Evolutionary conservation across 352 stramenopile genomes (phyloP), one percentile per base, ranked within the genome.

Genomic region (Pythium aquatile): DNA sequence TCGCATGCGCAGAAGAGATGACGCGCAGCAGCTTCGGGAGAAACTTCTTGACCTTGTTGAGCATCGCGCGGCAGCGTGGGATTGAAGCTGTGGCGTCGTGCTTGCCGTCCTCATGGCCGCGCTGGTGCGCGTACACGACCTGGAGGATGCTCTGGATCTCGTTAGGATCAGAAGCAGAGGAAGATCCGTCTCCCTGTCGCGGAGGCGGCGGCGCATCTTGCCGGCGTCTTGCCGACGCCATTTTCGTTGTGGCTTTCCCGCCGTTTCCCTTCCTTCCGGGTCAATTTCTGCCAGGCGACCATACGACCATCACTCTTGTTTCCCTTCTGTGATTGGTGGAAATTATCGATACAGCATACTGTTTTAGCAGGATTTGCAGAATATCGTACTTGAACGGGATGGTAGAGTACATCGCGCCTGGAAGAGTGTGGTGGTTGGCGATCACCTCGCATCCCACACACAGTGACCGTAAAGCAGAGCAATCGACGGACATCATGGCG

Each of bases 191-290:
- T 29, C 17, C 52, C 26, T 33, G 37, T 39, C 55, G 44, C 9
- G 40, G 20, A 14, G n/a, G 20, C 5, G 11, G 59, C 13, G 52
- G 29, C 24, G 42, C 46, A 32, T 62, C 28, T 17, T 53, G 47
- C 9, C 49, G 81, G 75, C 35, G 72, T 70, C 63, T 84, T 82
- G 7, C 81, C 83, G 29, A 77, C 68, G 20, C 76, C 80, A 68
- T 72, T 70, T 26, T 54, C 40, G 39, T 24, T 52, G 51, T 29
- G 61, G 17, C 24, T 35, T 67, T 55, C 53, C 39, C 54, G 65
- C 58, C 33, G 63, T 64, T 67, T 72, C 59, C 65, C 55, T 61
- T 67, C 54, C 20, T 52, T 51, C 32, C 35, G 20, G 24, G 26
- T 40, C 42, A 30, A 40, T 54, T 24, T 29, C 10, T 16, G 58